Evolutionary conservation across 495 filamentous ascomycete genomes (phyloP), one percentile per base, ranked within the genome.

Genomic region (Aspergillus hancockii): DNA sequence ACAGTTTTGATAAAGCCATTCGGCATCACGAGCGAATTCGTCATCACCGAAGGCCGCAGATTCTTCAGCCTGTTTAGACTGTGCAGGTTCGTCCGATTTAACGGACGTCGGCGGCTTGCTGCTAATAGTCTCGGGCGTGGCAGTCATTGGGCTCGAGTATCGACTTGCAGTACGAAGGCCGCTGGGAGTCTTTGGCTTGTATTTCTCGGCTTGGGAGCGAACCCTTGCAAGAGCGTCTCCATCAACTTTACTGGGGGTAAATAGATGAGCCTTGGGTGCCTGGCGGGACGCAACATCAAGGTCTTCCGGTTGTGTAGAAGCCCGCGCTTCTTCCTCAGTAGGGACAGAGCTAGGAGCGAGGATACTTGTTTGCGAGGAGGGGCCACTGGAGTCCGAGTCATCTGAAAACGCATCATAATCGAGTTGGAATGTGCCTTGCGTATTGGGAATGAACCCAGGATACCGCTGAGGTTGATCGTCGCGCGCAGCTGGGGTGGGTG

Each of bases 131-230:
- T 64, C 63, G 30, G 68, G 68, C 10, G 68, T 55, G 25, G 60
- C 53, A 32, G 53, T 60, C 32, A 67, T 46, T 40, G 73, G 72
- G 47, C 64, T 73, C 0, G 76, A 71, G 19, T 74, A 72, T 0
- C 70, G 73, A 51, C 71, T 71, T 14, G 71, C 57, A 50, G 74
- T 72, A 36, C 78, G 76, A 51, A 81, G 74, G 8, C 75, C 71
- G 58, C 79, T 81, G 1, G 76, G 75, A 8, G 72, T 78, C 61
- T 80, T 80, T 0, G 79, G 79, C 41, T 76, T 78, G 65, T 79
- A 75, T 32, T 71, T 74, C 53, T 78, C 68, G 3, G 76, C 77
- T 25, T 70, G 69, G 18, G 66, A 67, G 25, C 77, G 75, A 38
- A 64, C 73, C 23, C 68, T 65, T 9, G 66, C 69, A 16, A 74